A percentile compares a stretch with the other conserved stretches of the same genome.
Evolutionary conservation across 495 filamentous ascomycete species (phyloP).

Genomic region (Penicillium coprophilum): DNA sequence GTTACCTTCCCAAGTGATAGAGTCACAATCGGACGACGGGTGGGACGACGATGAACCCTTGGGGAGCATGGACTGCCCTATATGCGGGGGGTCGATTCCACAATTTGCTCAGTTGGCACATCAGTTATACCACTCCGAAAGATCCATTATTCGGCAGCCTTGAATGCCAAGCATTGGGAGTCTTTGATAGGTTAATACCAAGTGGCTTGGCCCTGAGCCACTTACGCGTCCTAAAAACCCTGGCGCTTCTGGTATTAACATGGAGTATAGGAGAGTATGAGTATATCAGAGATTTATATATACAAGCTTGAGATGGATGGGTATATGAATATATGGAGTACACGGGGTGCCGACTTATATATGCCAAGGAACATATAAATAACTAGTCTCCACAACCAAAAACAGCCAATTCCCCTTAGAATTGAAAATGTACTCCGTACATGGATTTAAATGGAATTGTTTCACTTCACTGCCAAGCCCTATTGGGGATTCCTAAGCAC

Average conservation of each 20-base stretch:
- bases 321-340: too few species aligned
- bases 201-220: constrained; percentile 7
- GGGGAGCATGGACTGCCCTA: constrained; percentile 46
- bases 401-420: too few species aligned
- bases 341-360: too few species aligned
- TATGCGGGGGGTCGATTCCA: constrained; percentile 66
- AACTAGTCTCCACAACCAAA: too few species aligned
- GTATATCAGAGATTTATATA: too few species aligned
- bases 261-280: too few species aligned
- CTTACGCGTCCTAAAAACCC: background rate
- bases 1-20: constrained; percentile 13
- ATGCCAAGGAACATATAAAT: too few species aligned
- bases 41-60: constrained; percentile 42
- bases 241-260: too few species aligned
- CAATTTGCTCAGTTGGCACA: constrained; percentile 73
- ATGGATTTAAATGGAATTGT: background rate
- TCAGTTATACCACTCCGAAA: constrained; percentile 59
- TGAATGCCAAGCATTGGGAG: constrained; percentile 3
- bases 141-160: constrained; percentile 12
- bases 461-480: constrained; percentile 11
- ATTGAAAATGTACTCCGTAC: background rate
- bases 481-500: constrained; percentile 8
- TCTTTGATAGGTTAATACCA: background rate
- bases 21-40: constrained; percentile 11
- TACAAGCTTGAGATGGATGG: too few species aligned